These are phyloP conservation scores for Austroboletus niveus DNA, from an alignment of 1,284 basidiomycete species.

Conservation along the genomic window DNA sequence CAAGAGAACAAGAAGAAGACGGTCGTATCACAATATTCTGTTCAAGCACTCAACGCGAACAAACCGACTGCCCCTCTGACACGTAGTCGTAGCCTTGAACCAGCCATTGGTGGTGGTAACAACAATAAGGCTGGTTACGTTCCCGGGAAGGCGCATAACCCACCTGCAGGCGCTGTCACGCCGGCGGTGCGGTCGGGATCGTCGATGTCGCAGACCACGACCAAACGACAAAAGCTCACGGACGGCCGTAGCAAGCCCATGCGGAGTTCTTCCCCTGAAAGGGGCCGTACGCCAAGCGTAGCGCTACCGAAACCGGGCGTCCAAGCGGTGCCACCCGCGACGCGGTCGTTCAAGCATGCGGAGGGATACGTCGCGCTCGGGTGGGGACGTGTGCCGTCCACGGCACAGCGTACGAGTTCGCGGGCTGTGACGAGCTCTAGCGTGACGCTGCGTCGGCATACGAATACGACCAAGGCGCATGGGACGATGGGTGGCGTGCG, in stretches of 20 bases:
- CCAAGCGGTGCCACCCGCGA: conserved; percentile 7
- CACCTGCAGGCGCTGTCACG: conserved; percentile 44
- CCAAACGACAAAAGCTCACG: conserved; percentile 56
- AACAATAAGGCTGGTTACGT: conserved; percentile 22
- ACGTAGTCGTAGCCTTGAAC: conserved; percentile 30
- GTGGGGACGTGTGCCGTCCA: conserved; percentile 30
- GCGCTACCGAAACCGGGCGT: conserved; percentile 10
- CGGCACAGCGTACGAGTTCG: conserved; percentile 27
- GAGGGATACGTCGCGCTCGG: conserved; percentile 28
- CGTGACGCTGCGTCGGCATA: conserved; percentile 13
- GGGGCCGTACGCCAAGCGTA: conserved; percentile 28
- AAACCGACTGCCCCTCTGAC: conserved; percentile 42
- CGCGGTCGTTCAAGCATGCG: conserved; percentile 21
- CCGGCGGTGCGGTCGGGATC: conserved; percentile 58
- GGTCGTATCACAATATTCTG: conserved; percentile 29
- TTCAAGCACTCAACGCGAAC: conserved; percentile 43
- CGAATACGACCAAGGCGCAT: conserved; percentile 14
- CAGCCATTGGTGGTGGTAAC: conserved; percentile 15
- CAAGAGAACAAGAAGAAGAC: conserved; percentile 71
- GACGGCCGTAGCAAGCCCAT: conserved; percentile 33
- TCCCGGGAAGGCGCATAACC: conserved; percentile 26
- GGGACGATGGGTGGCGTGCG: conserved; percentile 19
- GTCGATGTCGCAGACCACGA: conserved; percentile 42
- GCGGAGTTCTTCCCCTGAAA: conserved; percentile 25
- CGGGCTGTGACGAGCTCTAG: conserved; percentile 17